phyloP scores from a whole-genome alignment of 495 filamentous ascomycete species.

The Letharia columbiana region DNA sequence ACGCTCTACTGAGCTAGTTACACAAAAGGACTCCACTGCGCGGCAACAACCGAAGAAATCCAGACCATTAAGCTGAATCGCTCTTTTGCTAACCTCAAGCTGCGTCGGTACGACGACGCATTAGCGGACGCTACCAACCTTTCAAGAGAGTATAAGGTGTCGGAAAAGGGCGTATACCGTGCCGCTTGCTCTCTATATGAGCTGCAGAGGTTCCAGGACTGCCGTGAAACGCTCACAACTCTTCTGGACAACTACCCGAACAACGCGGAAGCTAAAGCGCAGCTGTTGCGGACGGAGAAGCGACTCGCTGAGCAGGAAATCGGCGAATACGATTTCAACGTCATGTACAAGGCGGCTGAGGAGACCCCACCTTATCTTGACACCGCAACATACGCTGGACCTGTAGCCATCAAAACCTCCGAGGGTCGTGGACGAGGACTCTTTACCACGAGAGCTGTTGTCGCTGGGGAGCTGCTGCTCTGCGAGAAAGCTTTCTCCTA shows the following conservation, averaged over 20 bases:
- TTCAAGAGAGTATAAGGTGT: conserved; percentile 19
- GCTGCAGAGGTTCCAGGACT: conserved; percentile 36
- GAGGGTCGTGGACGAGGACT: conserved; percentile 36
- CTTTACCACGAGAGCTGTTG: conserved; percentile 40
- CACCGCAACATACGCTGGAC: conserved; percentile 37
- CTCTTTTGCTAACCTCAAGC: conserved; percentile 38
- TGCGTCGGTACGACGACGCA: conserved; percentile 39
- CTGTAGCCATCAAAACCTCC: conserved; percentile 26
- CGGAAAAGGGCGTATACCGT: conserved; percentile 42
- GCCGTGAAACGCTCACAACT: conserved; percentile 24
- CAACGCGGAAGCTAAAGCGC: conserved; percentile 26
- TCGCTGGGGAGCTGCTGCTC: conserved; percentile 43
- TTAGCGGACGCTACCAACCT: conserved; percentile 35
- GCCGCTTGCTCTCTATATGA: conserved; percentile 41
- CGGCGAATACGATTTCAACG: conserved; percentile 38
- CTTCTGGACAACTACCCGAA: conserved; percentile 28
- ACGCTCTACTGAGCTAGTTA: conserved; percentile 23
- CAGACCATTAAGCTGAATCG: conserved; percentile 35
- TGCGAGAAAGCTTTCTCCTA: conserved; percentile 48
- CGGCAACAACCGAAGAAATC: conserved; percentile 19
- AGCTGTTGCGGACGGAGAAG: conserved; percentile 28
- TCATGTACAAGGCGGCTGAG: conserved; percentile 33
- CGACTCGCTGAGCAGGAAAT: conserved; percentile 32
- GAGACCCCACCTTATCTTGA: conserved; percentile 35
- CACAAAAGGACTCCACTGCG: conserved; percentile 25